These are phyloP conservation scores for Wickerhamomyces tratensis DNA, from an alignment of 805 yeast species.

Conservation along the genomic window DNA sequence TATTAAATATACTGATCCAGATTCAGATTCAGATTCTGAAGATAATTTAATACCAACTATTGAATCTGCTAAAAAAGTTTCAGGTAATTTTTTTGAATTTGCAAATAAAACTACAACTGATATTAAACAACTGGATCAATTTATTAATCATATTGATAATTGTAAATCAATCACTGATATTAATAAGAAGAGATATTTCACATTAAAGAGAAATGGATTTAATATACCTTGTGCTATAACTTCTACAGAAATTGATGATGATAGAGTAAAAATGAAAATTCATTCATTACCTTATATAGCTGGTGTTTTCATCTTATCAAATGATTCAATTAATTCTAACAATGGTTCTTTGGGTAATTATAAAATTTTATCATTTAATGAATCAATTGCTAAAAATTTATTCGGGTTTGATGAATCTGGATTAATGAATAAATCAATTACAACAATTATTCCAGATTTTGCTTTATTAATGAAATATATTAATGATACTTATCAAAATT, in stretches of 20 bases:
- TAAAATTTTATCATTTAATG: slow-evolving; percentile 62
- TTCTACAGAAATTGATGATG: slow-evolving; percentile 45
- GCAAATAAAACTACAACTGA: slow-evolving; percentile 5
- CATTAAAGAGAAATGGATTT: slow-evolving; percentile 35
- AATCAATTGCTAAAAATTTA: slow-evolving; percentile 66
- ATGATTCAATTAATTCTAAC: slow-evolving; percentile 17
- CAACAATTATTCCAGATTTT: slow-evolving; percentile 56
- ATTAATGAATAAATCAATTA: slow-evolving; percentile 38
- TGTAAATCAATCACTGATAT: slow-evolving; percentile 30
- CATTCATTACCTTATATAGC: slow-evolving; percentile 82
- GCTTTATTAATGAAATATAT: slow-evolving; percentile 25
- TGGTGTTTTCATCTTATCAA: slow-evolving; percentile 67
- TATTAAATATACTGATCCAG: slow-evolving; percentile 19
- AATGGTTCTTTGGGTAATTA: slow-evolving; percentile 16
- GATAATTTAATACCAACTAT: slow-evolving; percentile 1
- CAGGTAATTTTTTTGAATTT: slow-evolving; percentile 11
- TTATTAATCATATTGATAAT: slow-evolving; percentile 19
- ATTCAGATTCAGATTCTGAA: background rate
- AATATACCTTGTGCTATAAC: slow-evolving; percentile 70
- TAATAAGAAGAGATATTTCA: slow-evolving; percentile 55
- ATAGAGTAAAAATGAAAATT: slow-evolving; percentile 38
- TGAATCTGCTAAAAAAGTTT: slow-evolving; percentile 12
- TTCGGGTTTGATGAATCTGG: slow-evolving; percentile 53
- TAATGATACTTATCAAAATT: slow-evolving; percentile 24
- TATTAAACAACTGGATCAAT: slow-evolving; percentile 10